Evolutionary conservation across 2,329 filamentous ascomycete species (phyloP), one percentile per base, ranked within the genome.

Genomic region (Epicoccum sorghinum): DNA sequence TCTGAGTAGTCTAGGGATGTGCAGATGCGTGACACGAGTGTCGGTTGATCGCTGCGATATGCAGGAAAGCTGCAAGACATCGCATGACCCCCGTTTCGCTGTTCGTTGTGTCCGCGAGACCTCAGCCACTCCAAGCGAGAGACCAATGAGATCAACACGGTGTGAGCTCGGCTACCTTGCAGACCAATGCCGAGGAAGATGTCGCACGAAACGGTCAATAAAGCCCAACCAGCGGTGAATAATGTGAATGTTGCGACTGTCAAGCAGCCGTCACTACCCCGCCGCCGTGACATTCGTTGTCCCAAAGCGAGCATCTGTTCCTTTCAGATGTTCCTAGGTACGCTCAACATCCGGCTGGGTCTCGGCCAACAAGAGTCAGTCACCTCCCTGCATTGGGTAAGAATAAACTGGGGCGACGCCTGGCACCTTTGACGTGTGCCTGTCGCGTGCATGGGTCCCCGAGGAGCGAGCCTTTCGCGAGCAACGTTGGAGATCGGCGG

Each of bases 401-500:
- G 38, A 46, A 55, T 18, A 7, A 9, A 36, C 14, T 43, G 52
- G 47, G 52, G 46, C 41, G 22, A 47, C 42, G 25, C 32, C 41
- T 50, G 37, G 41, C 41, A 47, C 49, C 46, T 50, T 47, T 55
- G 46, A 55, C 52, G 46, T 50, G 46, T 50, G 46, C 46, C 46
- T 55, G 47, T 46, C 46, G 23, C 35, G 24, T 27, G 51, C 51
- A 43, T 9, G 51, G 43, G 39, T 44, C 25, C 33, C 22, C 32
- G 45, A 7, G 27, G 23, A 45, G 36, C 36, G 51, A 44, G 40
- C 39, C 39, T 45, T 45, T 54, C 35, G 50, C 43, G 40, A 54
- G 52, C 52, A 30, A 49, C 52, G 52, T 55, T 50, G 46, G 24
- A 37, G 52, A 55, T 55, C 52, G 47, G 41, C 52, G 46, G 41